phyloP scores from a whole-genome alignment of 805 yeast species.

The Lachancea sp. region DNA sequence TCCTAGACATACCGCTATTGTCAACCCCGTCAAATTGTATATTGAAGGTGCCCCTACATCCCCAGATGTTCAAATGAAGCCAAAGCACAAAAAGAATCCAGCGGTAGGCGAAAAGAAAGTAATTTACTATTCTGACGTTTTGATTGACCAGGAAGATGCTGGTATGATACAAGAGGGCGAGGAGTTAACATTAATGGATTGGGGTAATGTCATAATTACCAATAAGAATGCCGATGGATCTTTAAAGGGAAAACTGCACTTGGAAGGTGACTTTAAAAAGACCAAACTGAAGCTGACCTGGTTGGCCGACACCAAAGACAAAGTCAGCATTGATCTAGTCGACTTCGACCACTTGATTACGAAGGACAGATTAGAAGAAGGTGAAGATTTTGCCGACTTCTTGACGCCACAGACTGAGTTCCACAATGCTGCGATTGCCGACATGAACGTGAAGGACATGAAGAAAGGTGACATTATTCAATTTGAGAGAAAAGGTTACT shows the following conservation, averaged over 20 bases:
- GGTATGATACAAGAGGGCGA: constrained; percentile 71
- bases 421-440: constrained; percentile 71
- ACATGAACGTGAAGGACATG: constrained; percentile 66
- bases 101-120: constrained; percentile 83
- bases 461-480: constrained; percentile 85
- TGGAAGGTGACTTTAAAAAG: constrained; percentile 96
- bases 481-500: constrained; percentile 96
- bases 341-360: constrained; percentile 93
- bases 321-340: constrained; percentile 66
- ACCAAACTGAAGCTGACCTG: constrained; percentile 92
- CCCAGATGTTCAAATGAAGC: constrained; percentile 62
- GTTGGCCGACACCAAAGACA: constrained; percentile 79
- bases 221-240: constrained; percentile 60
- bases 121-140: constrained; percentile 51
- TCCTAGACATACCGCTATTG: constrained; percentile 88
- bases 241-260: constrained; percentile 71
- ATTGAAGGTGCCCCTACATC: constrained; percentile 60
- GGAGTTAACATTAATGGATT: constrained; percentile 96
- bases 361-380: constrained; percentile 92
- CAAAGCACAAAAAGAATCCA: constrained; percentile 93
- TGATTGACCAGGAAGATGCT: constrained; percentile 85
- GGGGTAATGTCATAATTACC: constrained; percentile 89
- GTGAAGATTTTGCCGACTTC: constrained; percentile 88
- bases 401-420: constrained; percentile 83
- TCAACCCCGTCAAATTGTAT: constrained; percentile 63